Conservation (phyloP, 768 basidiomycete genomes). For the Boletus patriciae region DNA sequence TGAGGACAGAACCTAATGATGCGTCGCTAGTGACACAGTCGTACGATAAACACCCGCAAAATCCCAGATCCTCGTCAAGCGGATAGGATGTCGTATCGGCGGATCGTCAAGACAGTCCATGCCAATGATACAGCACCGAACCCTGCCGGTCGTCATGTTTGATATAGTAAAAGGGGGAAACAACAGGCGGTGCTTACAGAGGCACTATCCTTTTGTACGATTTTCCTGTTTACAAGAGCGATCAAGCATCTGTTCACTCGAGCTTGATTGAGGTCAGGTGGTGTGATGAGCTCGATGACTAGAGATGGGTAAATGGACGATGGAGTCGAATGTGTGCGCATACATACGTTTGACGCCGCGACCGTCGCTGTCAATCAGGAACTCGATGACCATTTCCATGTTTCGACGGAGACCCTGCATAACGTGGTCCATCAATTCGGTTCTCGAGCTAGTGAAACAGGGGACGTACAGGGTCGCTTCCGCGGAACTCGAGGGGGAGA, state of each 20-base stretch:
- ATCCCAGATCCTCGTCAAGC: not conserved
- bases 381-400: constrained; percentile 79
- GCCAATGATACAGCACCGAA: constrained; percentile 68
- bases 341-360: constrained; percentile 58
- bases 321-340: constrained; percentile 27
- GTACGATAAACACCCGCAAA: not conserved
- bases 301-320: not conserved
- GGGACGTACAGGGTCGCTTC: constrained; percentile 73
- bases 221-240: constrained; percentile 83
- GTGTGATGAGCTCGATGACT: constrained; percentile 78
- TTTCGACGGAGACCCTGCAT: constrained; percentile 66
- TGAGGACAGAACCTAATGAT: not conserved
- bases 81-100: not conserved
- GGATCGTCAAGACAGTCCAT: constrained; percentile 43
- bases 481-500: constrained; percentile 88
- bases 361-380: constrained; percentile 62
- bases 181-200: constrained; percentile 41
- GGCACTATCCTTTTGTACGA: constrained; percentile 72
- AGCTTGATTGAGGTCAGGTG: constrained; percentile 85
- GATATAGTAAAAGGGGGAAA: not conserved
- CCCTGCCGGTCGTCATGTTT: constrained; percentile 42
- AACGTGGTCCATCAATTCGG: not conserved
- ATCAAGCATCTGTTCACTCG: constrained; percentile 93
- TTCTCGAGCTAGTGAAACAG: not conserved
- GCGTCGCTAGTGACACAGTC: not conserved